A percentile compares a stretch with the other conserved stretches of the same genome.
phyloP scores from a whole-genome alignment of 2,329 filamentous ascomycete species.

The Sarocladium kiliense region DNA sequence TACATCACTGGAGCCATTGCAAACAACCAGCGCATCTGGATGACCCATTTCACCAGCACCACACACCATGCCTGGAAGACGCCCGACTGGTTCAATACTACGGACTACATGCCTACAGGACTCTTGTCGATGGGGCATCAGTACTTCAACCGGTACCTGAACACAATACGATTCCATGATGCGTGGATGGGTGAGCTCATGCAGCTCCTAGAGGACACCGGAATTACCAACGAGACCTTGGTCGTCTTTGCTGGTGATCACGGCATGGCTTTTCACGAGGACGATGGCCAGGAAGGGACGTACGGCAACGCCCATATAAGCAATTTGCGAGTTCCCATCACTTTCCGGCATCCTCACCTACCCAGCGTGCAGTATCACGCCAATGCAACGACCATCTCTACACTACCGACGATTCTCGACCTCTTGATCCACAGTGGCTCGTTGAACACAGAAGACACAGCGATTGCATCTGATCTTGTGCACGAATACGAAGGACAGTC shows the following conservation, averaged over 20 bases:
- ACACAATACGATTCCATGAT: slow-evolving; percentile 33
- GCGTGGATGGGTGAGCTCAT: slow-evolving; percentile 32
- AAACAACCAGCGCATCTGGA: slow-evolving; percentile 26
- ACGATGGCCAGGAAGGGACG: slow-evolving; percentile 29
- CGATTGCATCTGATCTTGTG: slow-evolving; percentile 31
- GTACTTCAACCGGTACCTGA: slow-evolving; percentile 34
- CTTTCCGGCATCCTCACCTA: slow-evolving; percentile 37
- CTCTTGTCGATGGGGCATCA: slow-evolving; percentile 10
- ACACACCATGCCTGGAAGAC: slow-evolving; percentile 38
- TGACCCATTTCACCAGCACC: slow-evolving; percentile 29
- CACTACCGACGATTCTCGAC: slow-evolving; percentile 40
- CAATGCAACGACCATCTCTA: slow-evolving; percentile 35
- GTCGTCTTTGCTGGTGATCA: slow-evolving; percentile 40
- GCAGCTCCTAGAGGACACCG: slow-evolving; percentile 34
- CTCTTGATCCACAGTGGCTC: slow-evolving; percentile 35
- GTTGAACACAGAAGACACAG: slow-evolving; percentile 24
- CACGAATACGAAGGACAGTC: slow-evolving; percentile 41
- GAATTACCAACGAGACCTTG: slow-evolving; percentile 37
- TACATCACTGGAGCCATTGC: slow-evolving; percentile 23
- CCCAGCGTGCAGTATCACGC: slow-evolving; percentile 33
- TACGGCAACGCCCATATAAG: slow-evolving; percentile 38
- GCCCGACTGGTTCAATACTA: slow-evolving; percentile 25
- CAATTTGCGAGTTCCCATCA: slow-evolving; percentile 37
- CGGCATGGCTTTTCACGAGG: slow-evolving; percentile 36
- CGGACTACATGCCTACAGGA: slow-evolving; percentile 22